phyloP scores from a whole-genome alignment of 768 basidiomycete species.

The Lactarius pseudohatsudake region DNA sequence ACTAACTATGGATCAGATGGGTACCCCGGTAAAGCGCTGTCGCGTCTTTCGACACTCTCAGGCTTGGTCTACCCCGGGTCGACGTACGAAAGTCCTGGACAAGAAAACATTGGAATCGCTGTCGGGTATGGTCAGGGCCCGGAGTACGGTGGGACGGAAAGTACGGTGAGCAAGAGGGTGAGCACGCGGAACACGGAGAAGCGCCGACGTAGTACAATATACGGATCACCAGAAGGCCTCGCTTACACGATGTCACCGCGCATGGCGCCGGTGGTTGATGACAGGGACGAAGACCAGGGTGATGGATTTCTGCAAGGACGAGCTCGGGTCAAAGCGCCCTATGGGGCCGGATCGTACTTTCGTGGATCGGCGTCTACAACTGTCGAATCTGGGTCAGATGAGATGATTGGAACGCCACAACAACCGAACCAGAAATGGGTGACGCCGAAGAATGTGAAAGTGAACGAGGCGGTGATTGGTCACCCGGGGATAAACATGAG shows the following conservation, averaged over 20 bases:
- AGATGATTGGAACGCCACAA: background rate
- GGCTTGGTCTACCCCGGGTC: slow-evolving; percentile 22
- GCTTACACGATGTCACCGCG: slow-evolving; percentile 32
- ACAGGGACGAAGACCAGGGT: slow-evolving; percentile 34
- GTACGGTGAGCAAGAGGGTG: slow-evolving; percentile 6
- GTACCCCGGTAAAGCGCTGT: slow-evolving; percentile 12
- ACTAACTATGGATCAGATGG: slow-evolving; percentile 12
- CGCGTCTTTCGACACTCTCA: slow-evolving; percentile 29
- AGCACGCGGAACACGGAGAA: slow-evolving; percentile 23
- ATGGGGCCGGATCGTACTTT: slow-evolving; percentile 52
- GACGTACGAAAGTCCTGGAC: slow-evolving; percentile 17
- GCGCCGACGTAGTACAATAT: slow-evolving; percentile 24
- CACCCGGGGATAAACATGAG: background rate
- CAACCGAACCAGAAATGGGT: slow-evolving; percentile 30
- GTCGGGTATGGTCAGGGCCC: slow-evolving; percentile 22
- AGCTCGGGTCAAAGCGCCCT: slow-evolving; percentile 66
- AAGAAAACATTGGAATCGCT: slow-evolving; percentile 30
- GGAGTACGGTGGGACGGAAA: background rate
- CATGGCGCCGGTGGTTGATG: slow-evolving; percentile 31
- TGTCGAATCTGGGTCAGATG: slow-evolving; percentile 29
- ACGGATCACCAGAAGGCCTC: slow-evolving; percentile 24
- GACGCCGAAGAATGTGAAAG: slow-evolving; percentile 28
- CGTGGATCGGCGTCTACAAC: slow-evolving; percentile 49
- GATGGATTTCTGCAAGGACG: slow-evolving; percentile 41
- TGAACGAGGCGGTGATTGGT: slow-evolving; percentile 6